phyloP scores from a whole-genome alignment of 2,329 filamentous ascomycete species.

The Colletotrichum coccodes region DNA sequence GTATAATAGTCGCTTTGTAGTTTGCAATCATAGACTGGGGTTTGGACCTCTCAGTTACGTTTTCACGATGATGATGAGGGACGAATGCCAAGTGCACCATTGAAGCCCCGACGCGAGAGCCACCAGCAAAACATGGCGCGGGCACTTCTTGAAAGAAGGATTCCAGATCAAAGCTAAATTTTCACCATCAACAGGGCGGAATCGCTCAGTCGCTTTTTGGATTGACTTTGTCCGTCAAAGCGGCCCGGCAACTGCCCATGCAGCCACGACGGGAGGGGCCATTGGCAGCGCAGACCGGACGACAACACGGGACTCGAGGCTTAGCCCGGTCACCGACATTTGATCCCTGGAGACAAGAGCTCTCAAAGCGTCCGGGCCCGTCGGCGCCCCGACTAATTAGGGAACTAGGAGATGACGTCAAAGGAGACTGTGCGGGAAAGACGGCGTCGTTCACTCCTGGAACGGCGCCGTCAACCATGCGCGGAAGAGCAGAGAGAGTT shows the following conservation, averaged over 20 bases:
- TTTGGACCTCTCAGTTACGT: slow-evolving; percentile 40
- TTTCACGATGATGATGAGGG: too few species aligned
- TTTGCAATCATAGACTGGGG: slow-evolving; percentile 45
- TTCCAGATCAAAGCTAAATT: not conserved
- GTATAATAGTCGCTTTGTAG: slow-evolving; percentile 44
- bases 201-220: not conserved
- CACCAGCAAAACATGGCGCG: not conserved
- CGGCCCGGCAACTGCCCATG: slow-evolving; percentile 11
- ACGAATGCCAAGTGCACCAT: not conserved
- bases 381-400: not conserved
- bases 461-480: not conserved
- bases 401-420: slow-evolving; percentile 16
- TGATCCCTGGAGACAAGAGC: slow-evolving; percentile 18
- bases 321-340: slow-evolving; percentile 21
- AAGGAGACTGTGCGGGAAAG: not conserved
- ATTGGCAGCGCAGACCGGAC: not conserved
- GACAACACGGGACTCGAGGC: not conserved
- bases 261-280: not conserved
- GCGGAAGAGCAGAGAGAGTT: not conserved
- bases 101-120: not conserved
- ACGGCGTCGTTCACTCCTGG: not conserved
- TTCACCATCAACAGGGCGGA: not conserved
- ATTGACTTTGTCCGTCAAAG: slow-evolving; percentile 15
- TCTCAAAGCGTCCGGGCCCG: not conserved
- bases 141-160: too few species aligned